Conservation (phyloP, 78 protist species). For the Creolimax fragrantissima region DNA sequence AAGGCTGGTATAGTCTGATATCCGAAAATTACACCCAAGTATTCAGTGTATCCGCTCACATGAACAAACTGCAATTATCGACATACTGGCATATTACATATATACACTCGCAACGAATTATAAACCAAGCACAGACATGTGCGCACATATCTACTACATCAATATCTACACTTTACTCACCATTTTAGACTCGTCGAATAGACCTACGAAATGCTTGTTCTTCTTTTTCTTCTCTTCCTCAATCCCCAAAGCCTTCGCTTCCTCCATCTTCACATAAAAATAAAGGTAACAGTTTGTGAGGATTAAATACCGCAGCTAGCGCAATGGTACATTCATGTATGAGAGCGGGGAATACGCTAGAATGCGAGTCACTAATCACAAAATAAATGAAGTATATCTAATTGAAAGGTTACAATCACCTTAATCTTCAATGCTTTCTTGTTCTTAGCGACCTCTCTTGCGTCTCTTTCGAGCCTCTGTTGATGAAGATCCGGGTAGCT, state of each 20-base stretch:
- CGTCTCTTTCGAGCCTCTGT: background rate
- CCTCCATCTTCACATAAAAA: background rate
- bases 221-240: background rate
- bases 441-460: background rate
- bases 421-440: background rate
- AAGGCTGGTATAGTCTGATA: background rate
- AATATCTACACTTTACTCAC: background rate
- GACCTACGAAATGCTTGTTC: background rate
- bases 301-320: too few species aligned
- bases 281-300: too few species aligned
- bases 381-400: too few species aligned
- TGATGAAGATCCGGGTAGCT: background rate
- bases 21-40: background rate
- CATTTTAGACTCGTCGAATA: background rate
- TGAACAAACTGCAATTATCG: background rate
- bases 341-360: too few species aligned
- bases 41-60: too few species aligned
- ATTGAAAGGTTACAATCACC: background rate
- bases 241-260: background rate
- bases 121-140: background rate
- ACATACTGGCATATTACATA: background rate
- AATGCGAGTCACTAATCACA: too few species aligned
- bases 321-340: too few species aligned
- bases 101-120: background rate
- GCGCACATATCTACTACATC: background rate